Conservation (phyloP, 345 rosid genomes). For the Eucalyptus camaldulensis region DNA sequence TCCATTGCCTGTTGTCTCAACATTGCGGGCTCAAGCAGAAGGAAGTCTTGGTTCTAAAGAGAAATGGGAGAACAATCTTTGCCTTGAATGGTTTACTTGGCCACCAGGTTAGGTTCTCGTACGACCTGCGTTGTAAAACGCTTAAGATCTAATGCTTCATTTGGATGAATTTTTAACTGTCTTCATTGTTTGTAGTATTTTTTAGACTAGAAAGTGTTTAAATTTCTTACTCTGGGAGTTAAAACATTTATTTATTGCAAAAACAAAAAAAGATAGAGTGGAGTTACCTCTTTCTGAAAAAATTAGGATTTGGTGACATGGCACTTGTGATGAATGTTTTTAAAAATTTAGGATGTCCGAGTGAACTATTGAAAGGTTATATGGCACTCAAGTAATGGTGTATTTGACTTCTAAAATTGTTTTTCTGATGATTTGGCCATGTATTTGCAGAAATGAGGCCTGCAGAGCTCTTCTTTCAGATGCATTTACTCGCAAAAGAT, state of each 20-base stretch:
- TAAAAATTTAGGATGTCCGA: background rate
- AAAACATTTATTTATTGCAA: background rate
- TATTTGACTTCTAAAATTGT: background rate
- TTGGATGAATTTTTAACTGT: background rate
- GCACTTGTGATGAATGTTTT: background rate
- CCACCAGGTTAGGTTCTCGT: slow-evolving; percentile 54
- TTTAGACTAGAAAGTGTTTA: background rate
- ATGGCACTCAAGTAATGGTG: background rate
- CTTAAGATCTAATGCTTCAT: background rate
- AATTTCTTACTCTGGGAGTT: background rate
- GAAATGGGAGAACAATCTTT: slow-evolving; percentile 73
- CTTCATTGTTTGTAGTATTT: background rate
- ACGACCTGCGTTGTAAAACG: background rate
- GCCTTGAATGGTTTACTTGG: slow-evolving; percentile 87
- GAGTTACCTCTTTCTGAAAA: background rate
- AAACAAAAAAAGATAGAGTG: background rate
- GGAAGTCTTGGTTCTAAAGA: slow-evolving; percentile 75
- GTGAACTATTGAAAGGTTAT: background rate
- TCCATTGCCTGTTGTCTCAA: slow-evolving; percentile 59
- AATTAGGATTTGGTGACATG: background rate
- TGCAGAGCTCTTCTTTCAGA: slow-evolving; percentile 81
- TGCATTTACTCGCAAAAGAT: slow-evolving; percentile 75
- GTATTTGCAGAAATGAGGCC: slow-evolving; percentile 64
- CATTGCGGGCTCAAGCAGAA: slow-evolving; percentile 78
- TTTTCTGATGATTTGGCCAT: background rate